Base-by-base conservation (phyloP, 192 early-diverging fungal species). In the Physocladia obscura region DNA sequence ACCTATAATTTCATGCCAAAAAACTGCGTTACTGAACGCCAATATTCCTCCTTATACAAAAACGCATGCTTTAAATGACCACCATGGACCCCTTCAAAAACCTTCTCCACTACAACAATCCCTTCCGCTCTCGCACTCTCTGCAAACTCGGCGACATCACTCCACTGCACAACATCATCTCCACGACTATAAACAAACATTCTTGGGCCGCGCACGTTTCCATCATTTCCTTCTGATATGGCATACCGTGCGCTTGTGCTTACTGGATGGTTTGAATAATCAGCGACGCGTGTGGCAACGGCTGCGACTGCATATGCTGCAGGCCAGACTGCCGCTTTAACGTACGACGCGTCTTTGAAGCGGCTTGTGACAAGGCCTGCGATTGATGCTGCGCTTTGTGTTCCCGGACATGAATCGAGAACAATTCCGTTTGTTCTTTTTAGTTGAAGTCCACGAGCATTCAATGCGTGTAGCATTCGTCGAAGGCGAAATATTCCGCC, bases 1-100 rank as follows among this genome's bases (percentile, higher is more conserved):
- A n/a, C n/a, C n/a, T n/a, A n/a, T n/a, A n/a, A n/a, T n/a, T n/a
- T n/a, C n/a, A n/a, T n/a, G n/a, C n/a, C n/a, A n/a, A 65, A 51
- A 50, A 65, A 65, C 4, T 8, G 15, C n/a, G 19, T 49, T 0
- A 65, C 62, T 11, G 31, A 26, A 21, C 8, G 31, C 62, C 62
- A 65, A 26, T 65, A 65, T 38, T 65, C 62, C 0, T 49, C 62
- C 44, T 49, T 49, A 27, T 27, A 51, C 39, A 51, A 24, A 8
- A 32, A 19, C 39, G 37, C 49, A 51, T 65, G 62, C 44, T 51
- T 31, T 21, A 65, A 47, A 24, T 65, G 62, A 5, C 17, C 62
- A 17, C 48, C 52, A 8, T 47, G 24, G 4, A 30, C 22, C n/a
- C n/a, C n/a, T n/a, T n/a, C n/a, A 34, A 65, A 65, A 1, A 65